Conservation (phyloP, 1,139 yeast genomes). For the Lodderomyces jiufengensis region DNA sequence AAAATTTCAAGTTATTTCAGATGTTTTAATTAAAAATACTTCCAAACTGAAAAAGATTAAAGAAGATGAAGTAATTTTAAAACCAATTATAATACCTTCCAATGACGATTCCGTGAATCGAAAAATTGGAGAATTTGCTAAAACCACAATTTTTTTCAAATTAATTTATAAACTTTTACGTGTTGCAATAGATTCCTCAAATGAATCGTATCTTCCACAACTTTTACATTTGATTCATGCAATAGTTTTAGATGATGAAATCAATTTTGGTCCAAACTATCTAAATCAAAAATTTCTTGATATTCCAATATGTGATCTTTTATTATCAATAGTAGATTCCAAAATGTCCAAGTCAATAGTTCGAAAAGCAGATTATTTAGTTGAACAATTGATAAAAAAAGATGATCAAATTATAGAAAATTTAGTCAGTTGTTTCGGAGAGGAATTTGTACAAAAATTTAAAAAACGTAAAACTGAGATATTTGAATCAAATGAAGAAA, state of each 20-base stretch:
- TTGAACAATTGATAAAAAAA: constrained; percentile 47
- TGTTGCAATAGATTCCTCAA: constrained; percentile 46
- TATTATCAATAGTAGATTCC: constrained; percentile 49
- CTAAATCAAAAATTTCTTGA: constrained; percentile 46
- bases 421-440: constrained; percentile 56
- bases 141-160: constrained; percentile 51
- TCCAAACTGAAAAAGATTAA: constrained; percentile 28
- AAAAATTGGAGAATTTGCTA: constrained; percentile 49
- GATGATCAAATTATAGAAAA: constrained; percentile 49
- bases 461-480: constrained; percentile 24
- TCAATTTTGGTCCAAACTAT: constrained; percentile 32
- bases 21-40: constrained; percentile 25
- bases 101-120: constrained; percentile 37
- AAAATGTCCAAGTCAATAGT: constrained; percentile 47
- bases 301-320: constrained; percentile 54
- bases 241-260: constrained; percentile 52
- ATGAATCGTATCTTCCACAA: constrained; percentile 53
- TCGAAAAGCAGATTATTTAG: constrained; percentile 53
- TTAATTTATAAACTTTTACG: constrained; percentile 54
- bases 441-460: constrained; percentile 44
- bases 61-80: constrained; percentile 35
- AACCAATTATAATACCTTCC: constrained; percentile 29
- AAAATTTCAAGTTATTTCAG: constrained; percentile 32
- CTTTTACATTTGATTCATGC: constrained; percentile 69
- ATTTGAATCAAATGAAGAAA: constrained; percentile 22